phyloP scores from a whole-genome alignment of 495 filamentous ascomycete species.

The Aspergillus cristatus region DNA sequence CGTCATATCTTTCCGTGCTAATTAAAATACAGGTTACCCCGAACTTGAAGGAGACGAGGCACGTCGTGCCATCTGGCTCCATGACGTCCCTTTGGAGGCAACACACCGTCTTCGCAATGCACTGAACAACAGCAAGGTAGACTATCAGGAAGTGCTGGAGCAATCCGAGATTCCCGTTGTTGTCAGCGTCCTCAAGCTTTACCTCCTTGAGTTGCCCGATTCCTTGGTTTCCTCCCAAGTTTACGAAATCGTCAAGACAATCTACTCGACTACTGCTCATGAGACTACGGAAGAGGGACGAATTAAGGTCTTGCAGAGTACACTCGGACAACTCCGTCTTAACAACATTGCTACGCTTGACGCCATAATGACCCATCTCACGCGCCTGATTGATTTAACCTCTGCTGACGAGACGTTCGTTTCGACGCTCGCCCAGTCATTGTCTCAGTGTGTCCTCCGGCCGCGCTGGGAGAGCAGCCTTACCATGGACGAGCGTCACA shows the following conservation, averaged over 20 bases:
- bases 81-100: conserved; percentile 76
- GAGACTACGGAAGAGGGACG: conserved; percentile 64
- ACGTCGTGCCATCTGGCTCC: conserved; percentile 84
- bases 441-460: conserved; percentile 82
- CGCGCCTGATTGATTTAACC: conserved; percentile 90
- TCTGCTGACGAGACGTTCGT: conserved; percentile 89
- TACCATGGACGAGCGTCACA: conserved; percentile 90
- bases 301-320: conserved; percentile 89
- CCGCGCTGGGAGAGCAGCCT: conserved; percentile 78
- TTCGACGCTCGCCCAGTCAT: conserved; percentile 59
- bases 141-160: conserved; percentile 64
- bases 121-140: conserved; percentile 82
- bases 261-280: conserved; percentile 71
- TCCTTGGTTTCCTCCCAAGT: conserved; percentile 96
- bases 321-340: conserved; percentile 85
- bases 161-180: conserved; percentile 90
- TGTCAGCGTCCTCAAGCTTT: conserved; percentile 88
- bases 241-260: conserved; percentile 97
- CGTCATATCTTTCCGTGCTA: too few relatives aligned
- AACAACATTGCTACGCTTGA: conserved; percentile 98
- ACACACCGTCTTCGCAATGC: conserved; percentile 75
- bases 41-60: conserved; percentile 96
- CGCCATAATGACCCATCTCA: conserved; percentile 96
- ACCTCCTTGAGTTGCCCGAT: conserved; percentile 92
- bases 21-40: conserved; percentile 58